phyloP scores from a whole-genome alignment of 148 eudicot species.

The Spergularia bocconei region DNA sequence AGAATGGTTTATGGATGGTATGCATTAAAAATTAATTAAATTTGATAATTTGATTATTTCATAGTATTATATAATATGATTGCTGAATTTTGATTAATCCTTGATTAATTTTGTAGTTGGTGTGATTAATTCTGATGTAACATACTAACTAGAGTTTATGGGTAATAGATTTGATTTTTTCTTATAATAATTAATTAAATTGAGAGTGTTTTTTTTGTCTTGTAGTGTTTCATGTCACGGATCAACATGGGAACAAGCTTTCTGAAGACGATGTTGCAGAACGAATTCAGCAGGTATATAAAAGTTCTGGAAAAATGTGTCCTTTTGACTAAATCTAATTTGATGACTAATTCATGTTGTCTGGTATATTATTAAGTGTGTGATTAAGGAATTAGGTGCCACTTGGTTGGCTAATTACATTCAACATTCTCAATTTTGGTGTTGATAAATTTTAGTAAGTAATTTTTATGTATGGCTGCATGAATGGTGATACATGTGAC shows the following conservation, averaged over 20 bases:
- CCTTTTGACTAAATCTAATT: background rate
- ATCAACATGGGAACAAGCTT: constrained; percentile 73
- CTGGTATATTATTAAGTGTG: no score
- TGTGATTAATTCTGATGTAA: constrained; percentile 14
- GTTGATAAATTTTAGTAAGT: no score
- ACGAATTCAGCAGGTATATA: constrained; percentile 66
- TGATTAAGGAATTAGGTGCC: no score
- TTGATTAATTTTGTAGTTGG: background rate
- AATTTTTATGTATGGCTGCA: no score
- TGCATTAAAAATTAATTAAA: constrained; percentile 9
- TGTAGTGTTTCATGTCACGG: constrained; percentile 74
- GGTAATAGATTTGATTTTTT: background rate
- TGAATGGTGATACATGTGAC: no score
- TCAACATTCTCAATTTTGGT: no score
- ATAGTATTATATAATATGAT: no score
- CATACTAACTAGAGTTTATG: background rate
- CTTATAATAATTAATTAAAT: background rate
- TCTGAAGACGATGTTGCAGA: constrained; percentile 62
- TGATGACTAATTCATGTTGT: background rate
- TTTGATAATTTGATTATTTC: background rate
- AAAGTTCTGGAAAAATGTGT: constrained; percentile 1
- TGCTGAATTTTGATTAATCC: no score
- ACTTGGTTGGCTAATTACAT: no score
- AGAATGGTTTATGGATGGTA: constrained; percentile 75
- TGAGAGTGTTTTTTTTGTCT: constrained; percentile 5